These are phyloP conservation scores for Phanerochaete sordida DNA, from an alignment of 768 basidiomycete species.

Conservation along the genomic window DNA sequence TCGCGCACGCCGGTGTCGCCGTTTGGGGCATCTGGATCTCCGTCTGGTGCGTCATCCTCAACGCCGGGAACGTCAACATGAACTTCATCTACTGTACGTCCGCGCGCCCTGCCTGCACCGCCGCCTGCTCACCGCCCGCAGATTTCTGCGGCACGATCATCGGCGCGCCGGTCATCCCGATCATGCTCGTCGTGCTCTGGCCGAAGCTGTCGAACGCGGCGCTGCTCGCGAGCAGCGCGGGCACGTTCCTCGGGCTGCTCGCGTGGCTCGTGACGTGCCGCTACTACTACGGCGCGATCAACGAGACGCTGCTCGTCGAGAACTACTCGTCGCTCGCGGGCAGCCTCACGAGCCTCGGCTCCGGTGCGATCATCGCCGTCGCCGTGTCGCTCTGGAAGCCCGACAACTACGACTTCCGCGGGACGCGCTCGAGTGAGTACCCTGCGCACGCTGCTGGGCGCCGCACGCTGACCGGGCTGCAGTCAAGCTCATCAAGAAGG, in stretches of 20 bases:
- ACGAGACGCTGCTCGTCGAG: background rate
- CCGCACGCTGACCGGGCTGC: background rate
- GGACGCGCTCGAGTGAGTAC: slow-evolving; percentile 25
- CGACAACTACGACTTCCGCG: slow-evolving; percentile 32
- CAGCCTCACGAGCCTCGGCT: background rate
- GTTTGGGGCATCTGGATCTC: slow-evolving; percentile 37
- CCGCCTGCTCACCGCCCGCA: slow-evolving; percentile 34
- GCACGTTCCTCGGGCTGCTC: slow-evolving; percentile 39
- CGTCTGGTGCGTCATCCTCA: slow-evolving; percentile 32
- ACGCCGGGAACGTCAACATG: slow-evolving; percentile 6
- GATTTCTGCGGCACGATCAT: slow-evolving; percentile 43
- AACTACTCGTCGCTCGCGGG: slow-evolving; percentile 6
- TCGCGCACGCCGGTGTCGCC: slow-evolving; percentile 31
- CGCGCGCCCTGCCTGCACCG: slow-evolving; percentile 24
- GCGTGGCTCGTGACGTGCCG: slow-evolving; percentile 52
- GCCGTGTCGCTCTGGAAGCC: slow-evolving; percentile 28
- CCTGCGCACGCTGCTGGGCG: background rate
- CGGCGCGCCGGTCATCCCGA: slow-evolving; percentile 48
- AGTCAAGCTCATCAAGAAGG: slow-evolving; percentile 4
- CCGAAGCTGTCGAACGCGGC: slow-evolving; percentile 39
- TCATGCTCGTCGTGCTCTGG: slow-evolving; percentile 45
- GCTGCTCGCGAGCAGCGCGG: slow-evolving; percentile 29
- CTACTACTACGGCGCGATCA: slow-evolving; percentile 40
- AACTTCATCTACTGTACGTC: background rate
- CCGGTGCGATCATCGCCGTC: slow-evolving; percentile 16